phyloP scores from a whole-genome alignment of 2,329 filamentous ascomycete genomes.

The Ophiocordyceps polyrhachis-furcata region DNA sequence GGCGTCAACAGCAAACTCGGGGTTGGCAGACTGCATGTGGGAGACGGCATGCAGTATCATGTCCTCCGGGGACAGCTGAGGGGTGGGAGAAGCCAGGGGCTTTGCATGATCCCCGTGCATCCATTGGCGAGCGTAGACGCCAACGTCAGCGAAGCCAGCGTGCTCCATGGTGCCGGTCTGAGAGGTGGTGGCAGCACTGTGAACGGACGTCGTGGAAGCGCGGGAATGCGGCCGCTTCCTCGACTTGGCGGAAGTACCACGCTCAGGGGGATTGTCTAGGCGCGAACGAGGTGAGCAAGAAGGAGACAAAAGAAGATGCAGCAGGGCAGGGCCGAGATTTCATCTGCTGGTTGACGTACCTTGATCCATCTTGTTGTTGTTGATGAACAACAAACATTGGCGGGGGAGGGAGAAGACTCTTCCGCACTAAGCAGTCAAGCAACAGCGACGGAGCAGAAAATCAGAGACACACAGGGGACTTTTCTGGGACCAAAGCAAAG shows the following conservation, averaged over 20 bases:
- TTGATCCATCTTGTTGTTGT: constrained; percentile 18
- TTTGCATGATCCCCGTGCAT: constrained; percentile 24
- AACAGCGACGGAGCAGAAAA: background rate
- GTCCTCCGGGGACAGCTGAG: constrained; percentile 36
- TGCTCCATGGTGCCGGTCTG: constrained; percentile 23
- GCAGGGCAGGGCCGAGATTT: background rate
- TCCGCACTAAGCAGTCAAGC: background rate
- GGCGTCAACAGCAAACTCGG: constrained; percentile 31
- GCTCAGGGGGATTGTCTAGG: constrained; percentile 12
- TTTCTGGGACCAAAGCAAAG: background rate
- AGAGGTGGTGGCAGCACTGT: background rate
- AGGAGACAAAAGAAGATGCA: constrained; percentile 1
- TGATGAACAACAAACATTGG: constrained; percentile 22
- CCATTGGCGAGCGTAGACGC: constrained; percentile 32
- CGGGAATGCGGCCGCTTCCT: constrained; percentile 33
- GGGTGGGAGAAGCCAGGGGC: constrained; percentile 16
- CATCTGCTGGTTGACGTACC: constrained; percentile 10
- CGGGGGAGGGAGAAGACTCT: constrained; percentile 1
- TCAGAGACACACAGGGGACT: background rate
- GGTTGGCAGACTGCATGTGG: constrained; percentile 31
- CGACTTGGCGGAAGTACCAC: constrained; percentile 14
- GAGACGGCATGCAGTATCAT: constrained; percentile 39
- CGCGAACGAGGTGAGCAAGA: background rate
- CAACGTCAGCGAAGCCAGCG: constrained; percentile 21
- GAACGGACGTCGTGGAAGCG: constrained; percentile 35